phyloP scores from a whole-genome alignment of 352 stramenopile genomes.

The Phytopythium kandeliae region DNA sequence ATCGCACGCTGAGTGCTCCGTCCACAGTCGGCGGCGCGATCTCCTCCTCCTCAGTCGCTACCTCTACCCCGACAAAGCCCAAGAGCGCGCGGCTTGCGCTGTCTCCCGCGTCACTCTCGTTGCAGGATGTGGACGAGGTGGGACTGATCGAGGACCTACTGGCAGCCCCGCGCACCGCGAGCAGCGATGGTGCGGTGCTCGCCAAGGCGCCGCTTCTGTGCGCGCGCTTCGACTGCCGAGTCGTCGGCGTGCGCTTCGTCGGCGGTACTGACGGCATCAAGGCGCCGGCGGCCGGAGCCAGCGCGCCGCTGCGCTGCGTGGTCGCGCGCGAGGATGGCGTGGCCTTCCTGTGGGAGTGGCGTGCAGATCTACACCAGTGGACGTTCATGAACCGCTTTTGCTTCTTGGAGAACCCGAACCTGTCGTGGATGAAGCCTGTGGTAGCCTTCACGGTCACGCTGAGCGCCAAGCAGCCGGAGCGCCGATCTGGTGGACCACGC shows the following conservation, averaged over 20 bases:
- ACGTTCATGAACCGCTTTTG: constrained; percentile 79
- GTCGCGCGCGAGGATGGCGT: constrained; percentile 73
- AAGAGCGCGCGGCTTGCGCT: constrained; percentile 2
- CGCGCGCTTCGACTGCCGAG: constrained; percentile 62
- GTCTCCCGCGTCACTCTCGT: constrained; percentile 5
- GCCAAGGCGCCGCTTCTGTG: constrained; percentile 66
- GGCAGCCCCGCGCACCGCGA: constrained; percentile 23
- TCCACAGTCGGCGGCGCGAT: neutral
- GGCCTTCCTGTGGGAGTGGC: constrained; percentile 84
- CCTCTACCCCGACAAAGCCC: neutral
- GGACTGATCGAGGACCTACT: constrained; percentile 74
- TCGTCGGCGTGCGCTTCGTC: constrained; percentile 50
- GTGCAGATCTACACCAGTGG: constrained; percentile 69
- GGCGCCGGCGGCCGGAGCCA: constrained; percentile 3
- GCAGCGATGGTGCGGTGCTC: constrained; percentile 59
- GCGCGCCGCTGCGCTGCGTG: constrained; percentile 52
- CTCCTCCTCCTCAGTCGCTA: neutral
- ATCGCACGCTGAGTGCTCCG: no score
- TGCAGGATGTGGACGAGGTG: constrained; percentile 54
- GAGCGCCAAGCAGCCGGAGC: neutral
- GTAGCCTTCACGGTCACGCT: constrained; percentile 44
- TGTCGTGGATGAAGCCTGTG: constrained; percentile 76
- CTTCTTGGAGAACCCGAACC: constrained; percentile 76
- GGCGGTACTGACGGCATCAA: constrained; percentile 6
- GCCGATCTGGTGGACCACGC: neutral